phyloP scores from a whole-genome alignment of 2,329 filamentous ascomycete species.

The Aspergillus hortae region DNA sequence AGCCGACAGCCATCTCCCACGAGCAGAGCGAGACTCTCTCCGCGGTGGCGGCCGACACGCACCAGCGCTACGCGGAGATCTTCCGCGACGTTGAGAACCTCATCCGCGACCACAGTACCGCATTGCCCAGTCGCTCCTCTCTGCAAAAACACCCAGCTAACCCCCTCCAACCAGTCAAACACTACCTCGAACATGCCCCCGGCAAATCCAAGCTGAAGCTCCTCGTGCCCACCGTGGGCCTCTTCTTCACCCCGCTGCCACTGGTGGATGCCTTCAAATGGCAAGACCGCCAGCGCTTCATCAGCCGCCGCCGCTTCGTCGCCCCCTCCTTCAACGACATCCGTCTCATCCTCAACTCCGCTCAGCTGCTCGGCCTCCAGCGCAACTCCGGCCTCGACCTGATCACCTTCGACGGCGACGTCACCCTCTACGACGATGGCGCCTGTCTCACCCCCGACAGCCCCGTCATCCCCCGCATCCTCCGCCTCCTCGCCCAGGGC shows the following conservation, averaged over 20 bases:
- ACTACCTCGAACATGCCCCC: slow-evolving; percentile 62
- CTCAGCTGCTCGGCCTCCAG: slow-evolving; percentile 88
- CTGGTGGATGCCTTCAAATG: slow-evolving; percentile 88
- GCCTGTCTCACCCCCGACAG: slow-evolving; percentile 71
- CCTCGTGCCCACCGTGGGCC: slow-evolving; percentile 85
- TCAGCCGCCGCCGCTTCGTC: slow-evolving; percentile 87
- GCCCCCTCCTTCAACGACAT: slow-evolving; percentile 97
- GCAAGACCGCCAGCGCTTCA: slow-evolving; percentile 80
- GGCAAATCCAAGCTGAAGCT: slow-evolving; percentile 87
- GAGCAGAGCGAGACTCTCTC: slow-evolving; percentile 60
- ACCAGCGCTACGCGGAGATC: slow-evolving; percentile 89
- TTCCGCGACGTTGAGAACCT: slow-evolving; percentile 89
- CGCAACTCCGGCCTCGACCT: slow-evolving; percentile 70
- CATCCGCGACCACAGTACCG: slow-evolving; percentile 81
- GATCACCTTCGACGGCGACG: slow-evolving; percentile 95
- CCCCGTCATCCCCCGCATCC: slow-evolving; percentile 67
- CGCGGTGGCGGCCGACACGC: slow-evolving; percentile 74
- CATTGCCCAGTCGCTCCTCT: slow-evolving; percentile 1
- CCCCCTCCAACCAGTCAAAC: slow-evolving; percentile 56
- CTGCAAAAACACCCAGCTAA: too few relatives aligned
- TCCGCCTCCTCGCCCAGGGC: slow-evolving; percentile 69
- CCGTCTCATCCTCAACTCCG: slow-evolving; percentile 86
- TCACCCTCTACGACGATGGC: slow-evolving; percentile 92
- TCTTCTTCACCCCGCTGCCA: slow-evolving; percentile 84
- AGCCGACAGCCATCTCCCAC: slow-evolving; percentile 83